phyloP scores from a whole-genome alignment of 1,284 basidiomycete genomes.

The Phylloporus gajari region DNA sequence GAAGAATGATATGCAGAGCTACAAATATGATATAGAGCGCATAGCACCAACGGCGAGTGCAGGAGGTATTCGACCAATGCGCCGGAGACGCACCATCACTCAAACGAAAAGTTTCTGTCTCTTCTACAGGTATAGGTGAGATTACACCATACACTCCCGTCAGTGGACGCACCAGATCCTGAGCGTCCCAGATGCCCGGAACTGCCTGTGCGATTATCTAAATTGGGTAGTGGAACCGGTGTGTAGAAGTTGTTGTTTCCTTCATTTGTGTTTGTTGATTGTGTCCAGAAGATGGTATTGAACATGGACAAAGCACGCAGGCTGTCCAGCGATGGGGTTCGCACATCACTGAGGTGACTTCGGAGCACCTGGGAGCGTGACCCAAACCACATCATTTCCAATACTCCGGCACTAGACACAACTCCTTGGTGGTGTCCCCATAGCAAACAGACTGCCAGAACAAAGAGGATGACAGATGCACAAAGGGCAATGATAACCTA shows the following conservation, averaged over 20 bases:
- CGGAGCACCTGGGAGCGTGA: background rate
- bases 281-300: background rate
- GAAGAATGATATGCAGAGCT: background rate
- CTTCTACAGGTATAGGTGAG: background rate
- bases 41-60: background rate
- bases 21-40: background rate
- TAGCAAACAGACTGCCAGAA: no score
- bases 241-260: background rate
- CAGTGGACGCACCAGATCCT: background rate
- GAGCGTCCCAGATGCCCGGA: background rate
- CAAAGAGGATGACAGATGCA: no score
- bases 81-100: background rate
- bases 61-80: background rate
- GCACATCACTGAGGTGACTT: background rate
- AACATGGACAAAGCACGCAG: conserved; percentile 1
- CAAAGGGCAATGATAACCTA: no score
- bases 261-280: background rate
- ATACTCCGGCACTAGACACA: background rate
- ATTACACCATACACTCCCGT: background rate
- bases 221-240: background rate
- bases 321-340: background rate
- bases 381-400: conserved; percentile 3
- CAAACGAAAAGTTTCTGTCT: background rate
- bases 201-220: background rate
- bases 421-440: no score